phyloP scores from a whole-genome alignment of 2,329 filamentous ascomycete species.

The Hyphodiscus sp. region DNA sequence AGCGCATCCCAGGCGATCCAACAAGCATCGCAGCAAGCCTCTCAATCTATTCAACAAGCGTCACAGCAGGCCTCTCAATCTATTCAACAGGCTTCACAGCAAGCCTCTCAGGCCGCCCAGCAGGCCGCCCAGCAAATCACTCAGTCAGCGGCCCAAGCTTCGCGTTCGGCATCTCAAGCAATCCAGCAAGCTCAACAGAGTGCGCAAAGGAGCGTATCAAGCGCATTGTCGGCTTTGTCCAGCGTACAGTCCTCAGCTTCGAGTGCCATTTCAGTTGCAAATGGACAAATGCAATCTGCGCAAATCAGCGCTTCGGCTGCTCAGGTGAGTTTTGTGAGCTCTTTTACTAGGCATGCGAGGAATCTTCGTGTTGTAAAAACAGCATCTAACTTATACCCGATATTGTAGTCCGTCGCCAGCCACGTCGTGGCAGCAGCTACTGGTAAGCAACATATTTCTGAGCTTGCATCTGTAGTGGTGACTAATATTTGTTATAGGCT shows the following conservation, averaged over 20 bases:
- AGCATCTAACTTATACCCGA: slow-evolving; percentile 1
- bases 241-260: slow-evolving; percentile 21
- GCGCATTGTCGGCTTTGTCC: slow-evolving; percentile 14
- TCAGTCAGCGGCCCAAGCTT: slow-evolving; percentile 20
- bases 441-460: slow-evolving; percentile 11
- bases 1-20: slow-evolving; percentile 22
- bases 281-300: slow-evolving; percentile 15
- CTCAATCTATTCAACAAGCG: slow-evolving; percentile 7
- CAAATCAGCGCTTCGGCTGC: slow-evolving; percentile 16
- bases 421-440: slow-evolving; percentile 24
- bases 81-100: slow-evolving; percentile 12
- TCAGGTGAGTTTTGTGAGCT: slow-evolving; percentile 16
- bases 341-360: background rate
- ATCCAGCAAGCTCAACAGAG: slow-evolving; percentile 13
- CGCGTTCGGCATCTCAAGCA: slow-evolving; percentile 18
- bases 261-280: slow-evolving; percentile 18
- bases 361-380: background rate
- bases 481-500: slow-evolving; percentile 16
- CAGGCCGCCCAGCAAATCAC: slow-evolving; percentile 21
- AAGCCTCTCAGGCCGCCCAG: slow-evolving; percentile 18
- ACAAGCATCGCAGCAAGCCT: slow-evolving; percentile 16
- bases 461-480: background rate
- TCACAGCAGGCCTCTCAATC: slow-evolving; percentile 11
- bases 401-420: slow-evolving; percentile 16
- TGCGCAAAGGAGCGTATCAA: slow-evolving; percentile 20